phyloP scores from a whole-genome alignment of 768 basidiomycete species.

The Amanita pallidorosea region DNA sequence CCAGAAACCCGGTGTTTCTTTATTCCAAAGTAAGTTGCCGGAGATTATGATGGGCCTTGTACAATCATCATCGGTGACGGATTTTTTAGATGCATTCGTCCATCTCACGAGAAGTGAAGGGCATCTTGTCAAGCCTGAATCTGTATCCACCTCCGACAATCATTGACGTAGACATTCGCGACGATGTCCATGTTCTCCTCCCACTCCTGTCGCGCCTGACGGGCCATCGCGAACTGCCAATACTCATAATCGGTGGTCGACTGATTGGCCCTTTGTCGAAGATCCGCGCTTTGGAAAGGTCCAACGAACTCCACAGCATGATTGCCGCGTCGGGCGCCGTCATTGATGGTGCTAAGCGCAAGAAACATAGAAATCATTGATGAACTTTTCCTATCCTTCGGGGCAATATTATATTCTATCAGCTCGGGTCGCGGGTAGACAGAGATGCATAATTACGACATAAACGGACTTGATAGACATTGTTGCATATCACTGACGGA shows the following conservation, averaged over 20 bases:
- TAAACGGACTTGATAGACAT: background rate
- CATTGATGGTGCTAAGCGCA: constrained; percentile 41
- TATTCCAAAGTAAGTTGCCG: constrained; percentile 50
- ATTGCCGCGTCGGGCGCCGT: constrained; percentile 48
- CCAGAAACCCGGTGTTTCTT: constrained; percentile 61
- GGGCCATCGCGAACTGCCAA: constrained; percentile 39
- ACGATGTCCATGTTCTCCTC: constrained; percentile 52
- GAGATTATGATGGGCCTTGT: constrained; percentile 7
- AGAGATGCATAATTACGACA: background rate
- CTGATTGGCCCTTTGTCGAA: constrained; percentile 40
- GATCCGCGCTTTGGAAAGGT: constrained; percentile 37
- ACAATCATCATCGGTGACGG: background rate
- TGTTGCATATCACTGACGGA: background rate
- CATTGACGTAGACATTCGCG: constrained; percentile 64
- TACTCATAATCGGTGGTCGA: constrained; percentile 60
- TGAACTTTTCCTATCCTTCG: background rate
- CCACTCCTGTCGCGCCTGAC: constrained; percentile 59
- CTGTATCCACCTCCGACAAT: constrained; percentile 55
- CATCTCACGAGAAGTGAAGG: constrained; percentile 55
- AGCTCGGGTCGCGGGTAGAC: background rate
- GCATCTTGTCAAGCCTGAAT: constrained; percentile 41
- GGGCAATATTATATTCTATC: background rate
- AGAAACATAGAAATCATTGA: constrained; percentile 32
- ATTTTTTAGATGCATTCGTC: constrained; percentile 49
- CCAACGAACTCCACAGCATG: constrained; percentile 40